Base-by-base conservation (phyloP, 2,329 filamentous ascomycete species). In the Rosellinia necatrix region DNA sequence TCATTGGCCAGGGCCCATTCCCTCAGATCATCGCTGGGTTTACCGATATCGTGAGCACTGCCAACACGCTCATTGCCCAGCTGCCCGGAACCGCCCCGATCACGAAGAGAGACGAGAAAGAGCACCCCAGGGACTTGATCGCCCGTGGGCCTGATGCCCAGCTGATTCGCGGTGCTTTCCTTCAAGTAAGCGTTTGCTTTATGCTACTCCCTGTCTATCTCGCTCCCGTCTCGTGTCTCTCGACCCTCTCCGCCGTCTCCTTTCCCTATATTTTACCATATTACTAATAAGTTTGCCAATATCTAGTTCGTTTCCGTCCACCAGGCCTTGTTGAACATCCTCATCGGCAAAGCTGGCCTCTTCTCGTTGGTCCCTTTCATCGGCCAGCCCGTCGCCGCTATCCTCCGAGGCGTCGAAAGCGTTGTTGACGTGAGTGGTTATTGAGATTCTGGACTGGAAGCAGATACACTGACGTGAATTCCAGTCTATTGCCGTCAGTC, bases 281-380 rank as follows among this genome's bases (percentile, higher is more conserved):
- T n/a, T n/a, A n/a, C n/a, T n/a, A n/a, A n/a, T n/a, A n/a, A n/a
- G n/a, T 37, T 37, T 17, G 19, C 47, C 56, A 40, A 25, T 27
- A 2, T 34, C 6, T n/a, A 60, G 58, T 60, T 60, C 37, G 58
- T 60, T 19, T 41, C 47, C 12, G 50, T 58, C 15, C 58, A 60
- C 42, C 58, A 60, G 27, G 27, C 19, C 19, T 42, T 60, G 4
- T 34, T 60, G 1, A 60, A 55, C 27, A 60, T 60, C 46, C 42
- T 60, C 17, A 60, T 60, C 15, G 58, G 58, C 19, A 60, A 60
- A n/a, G 58, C 49, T 19, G 53, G 53, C n/a, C 5, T 59, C 15
- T 29, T 61, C 12, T 24, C 29, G 10, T 19, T 29, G n/a, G 3
- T 61, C 6, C 58, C 58, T 4, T 3, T 61, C 13, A 30, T 61